Conservation (phyloP, 345 rosid genomes). For the Psidium friedrichsthalianum region DNA sequence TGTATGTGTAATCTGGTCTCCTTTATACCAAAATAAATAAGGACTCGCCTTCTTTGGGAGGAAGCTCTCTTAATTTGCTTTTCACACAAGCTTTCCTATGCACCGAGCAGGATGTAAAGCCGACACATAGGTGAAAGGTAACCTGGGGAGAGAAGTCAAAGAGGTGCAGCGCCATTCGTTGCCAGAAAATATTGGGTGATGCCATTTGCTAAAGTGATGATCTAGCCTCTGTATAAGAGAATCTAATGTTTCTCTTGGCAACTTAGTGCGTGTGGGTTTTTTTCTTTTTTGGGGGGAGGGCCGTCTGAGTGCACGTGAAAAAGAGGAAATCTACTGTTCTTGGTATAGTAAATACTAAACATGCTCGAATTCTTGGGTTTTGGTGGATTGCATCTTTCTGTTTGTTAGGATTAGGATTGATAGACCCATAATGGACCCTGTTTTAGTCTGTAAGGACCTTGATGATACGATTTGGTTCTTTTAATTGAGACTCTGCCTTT, state of each 20-base stretch:
- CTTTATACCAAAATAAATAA: no score
- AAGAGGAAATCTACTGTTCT: background rate
- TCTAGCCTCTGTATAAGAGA: background rate
- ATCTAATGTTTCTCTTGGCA: background rate
- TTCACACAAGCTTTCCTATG: background rate
- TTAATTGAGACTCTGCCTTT: background rate
- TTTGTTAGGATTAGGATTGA: background rate
- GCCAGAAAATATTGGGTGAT: background rate
- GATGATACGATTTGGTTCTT: background rate
- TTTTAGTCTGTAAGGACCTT: background rate
- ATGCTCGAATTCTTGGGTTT: background rate
- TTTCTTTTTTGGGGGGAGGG: no score
- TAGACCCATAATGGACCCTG: background rate
- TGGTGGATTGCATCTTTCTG: background rate
- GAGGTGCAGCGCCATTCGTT: background rate
- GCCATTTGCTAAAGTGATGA: background rate
- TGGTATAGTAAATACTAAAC: background rate
- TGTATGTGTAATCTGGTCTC: background rate
- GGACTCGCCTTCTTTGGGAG: background rate
- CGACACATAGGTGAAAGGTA: background rate
- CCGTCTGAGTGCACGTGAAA: no score
- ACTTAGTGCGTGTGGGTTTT: no score
- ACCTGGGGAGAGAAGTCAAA: background rate
- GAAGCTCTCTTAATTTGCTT: background rate
- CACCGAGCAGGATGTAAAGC: background rate